These are phyloP conservation scores for Xanthoconium stramineum DNA, from an alignment of 768 basidiomycete species.

Conservation along the genomic window DNA sequence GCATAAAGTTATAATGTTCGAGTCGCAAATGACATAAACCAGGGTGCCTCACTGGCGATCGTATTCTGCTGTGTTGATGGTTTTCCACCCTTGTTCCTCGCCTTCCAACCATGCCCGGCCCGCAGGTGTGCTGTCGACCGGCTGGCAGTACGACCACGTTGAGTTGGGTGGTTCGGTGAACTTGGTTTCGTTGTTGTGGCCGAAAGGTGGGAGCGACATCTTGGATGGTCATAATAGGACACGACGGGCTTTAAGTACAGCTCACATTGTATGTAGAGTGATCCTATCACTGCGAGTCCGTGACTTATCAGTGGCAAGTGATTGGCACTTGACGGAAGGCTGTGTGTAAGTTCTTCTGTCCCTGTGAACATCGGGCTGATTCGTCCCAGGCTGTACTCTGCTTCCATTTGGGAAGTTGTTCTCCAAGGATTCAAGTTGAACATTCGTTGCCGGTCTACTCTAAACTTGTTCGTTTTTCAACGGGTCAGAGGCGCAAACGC, in stretches of 20 bases:
- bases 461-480: too few species aligned
- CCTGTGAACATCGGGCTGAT: too few species aligned
- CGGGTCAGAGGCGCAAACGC: too few species aligned
- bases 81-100: conserved; percentile 35
- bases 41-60: conserved; percentile 24
- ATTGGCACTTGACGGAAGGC: background rate
- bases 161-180: conserved; percentile 33
- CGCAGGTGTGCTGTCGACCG: conserved; percentile 23
- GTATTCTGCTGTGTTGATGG: conserved; percentile 28
- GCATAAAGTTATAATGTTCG: background rate
- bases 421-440: too few species aligned
- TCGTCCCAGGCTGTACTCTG: too few species aligned
- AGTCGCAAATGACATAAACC: too few species aligned
- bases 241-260: background rate
- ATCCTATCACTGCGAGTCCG: background rate
- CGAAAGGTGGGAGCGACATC: conserved; percentile 32
- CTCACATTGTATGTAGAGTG: background rate
- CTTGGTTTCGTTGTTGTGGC: conserved; percentile 11
- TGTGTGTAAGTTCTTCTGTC: background rate
- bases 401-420: too few species aligned
- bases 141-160: conserved; percentile 32
- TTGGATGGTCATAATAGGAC: background rate
- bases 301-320: background rate
- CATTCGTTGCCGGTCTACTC: too few species aligned
- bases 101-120: conserved; percentile 35